Base-by-base conservation (phyloP, 768 basidiomycete species). In the Baorangia bicolor region DNA sequence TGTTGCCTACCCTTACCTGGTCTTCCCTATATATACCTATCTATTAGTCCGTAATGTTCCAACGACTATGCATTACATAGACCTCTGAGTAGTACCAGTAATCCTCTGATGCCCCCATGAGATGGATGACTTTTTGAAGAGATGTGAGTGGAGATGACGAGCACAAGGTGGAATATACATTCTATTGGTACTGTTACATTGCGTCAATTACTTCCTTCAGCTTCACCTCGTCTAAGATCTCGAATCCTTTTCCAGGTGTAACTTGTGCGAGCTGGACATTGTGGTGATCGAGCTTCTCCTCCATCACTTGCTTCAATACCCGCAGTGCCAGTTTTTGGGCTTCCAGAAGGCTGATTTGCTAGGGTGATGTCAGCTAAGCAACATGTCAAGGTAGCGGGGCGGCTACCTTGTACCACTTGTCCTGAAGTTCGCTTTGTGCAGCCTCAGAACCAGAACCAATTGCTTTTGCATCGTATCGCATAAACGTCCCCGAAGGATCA, bases 241-340 rank as follows among this genome's bases (percentile, higher is more conserved):
- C 83, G 69, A 96, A 98, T n/a, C 95, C 95, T 52, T 80, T 83
- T 40, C 74, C 78, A 43, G 74, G 72, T 53, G 93, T 95, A n/a
- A 98, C 95, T 81, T 95, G 94, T 49, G 96, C 94, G 14, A 99
- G 80, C 73, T 98, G 95, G 25, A 98, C 95, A 64, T 99, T 98
- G 77, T 98, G 95, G 64, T 97, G 92, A 74, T 98, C 96, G 40
- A 99, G 83, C 72, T 97, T 98, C 77, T 98, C 97, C 73, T 98
- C 97, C 97, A 98, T 99, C 41, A 98, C 97, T 76, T 98, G 94
- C 77, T 99, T 98, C 59, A 98, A 77, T 43, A 98, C 92, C 59
- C 85, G 87, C 49, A 98, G 76, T 4, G 92, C 88, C 59, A 98
- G 76, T 37, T 83, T 77, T 63, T 98, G 92, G 0, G 94, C 97